These are phyloP conservation scores for Ulvella scutata DNA, from an alignment of 139 green algal species.

Conservation along the genomic window DNA sequence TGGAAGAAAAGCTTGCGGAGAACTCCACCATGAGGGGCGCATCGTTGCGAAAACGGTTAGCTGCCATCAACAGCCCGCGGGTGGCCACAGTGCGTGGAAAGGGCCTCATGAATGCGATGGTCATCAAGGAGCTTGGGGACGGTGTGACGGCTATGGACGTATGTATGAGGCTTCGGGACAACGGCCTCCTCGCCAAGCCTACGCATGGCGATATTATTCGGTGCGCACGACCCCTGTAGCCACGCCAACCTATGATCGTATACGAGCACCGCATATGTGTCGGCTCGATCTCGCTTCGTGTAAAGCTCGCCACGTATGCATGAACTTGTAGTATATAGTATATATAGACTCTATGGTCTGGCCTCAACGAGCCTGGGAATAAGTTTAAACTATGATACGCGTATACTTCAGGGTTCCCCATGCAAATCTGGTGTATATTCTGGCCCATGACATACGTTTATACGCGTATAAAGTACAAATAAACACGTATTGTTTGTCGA, in stretches of 20 bases:
- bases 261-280: not conserved
- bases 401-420: no score
- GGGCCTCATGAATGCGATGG: conserved; percentile 76
- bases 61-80: conserved; percentile 14
- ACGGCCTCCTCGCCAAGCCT: conserved; percentile 85
- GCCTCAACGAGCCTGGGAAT: no score
- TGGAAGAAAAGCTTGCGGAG: conserved; percentile 81
- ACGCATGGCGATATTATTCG: conserved; percentile 88
- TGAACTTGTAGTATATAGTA: not conserved
- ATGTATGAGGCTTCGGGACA: conserved; percentile 70
- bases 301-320: not conserved
- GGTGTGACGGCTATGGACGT: conserved; percentile 67
- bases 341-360: not conserved
- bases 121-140: conserved; percentile 42
- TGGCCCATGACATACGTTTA: no score
- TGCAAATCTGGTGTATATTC: no score
- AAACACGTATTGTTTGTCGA: no score
- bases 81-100: conserved; percentile 50
- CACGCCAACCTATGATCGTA: not conserved
- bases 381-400: no score
- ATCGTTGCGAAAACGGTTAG: conserved; percentile 43
- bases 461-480: no score
- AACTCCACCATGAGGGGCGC: conserved; percentile 51
- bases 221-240: not conserved
- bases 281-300: not conserved